These are phyloP conservation scores for Fusarium verrucosum DNA, from an alignment of 2,329 filamentous ascomycete genomes.

Conservation along the genomic window DNA sequence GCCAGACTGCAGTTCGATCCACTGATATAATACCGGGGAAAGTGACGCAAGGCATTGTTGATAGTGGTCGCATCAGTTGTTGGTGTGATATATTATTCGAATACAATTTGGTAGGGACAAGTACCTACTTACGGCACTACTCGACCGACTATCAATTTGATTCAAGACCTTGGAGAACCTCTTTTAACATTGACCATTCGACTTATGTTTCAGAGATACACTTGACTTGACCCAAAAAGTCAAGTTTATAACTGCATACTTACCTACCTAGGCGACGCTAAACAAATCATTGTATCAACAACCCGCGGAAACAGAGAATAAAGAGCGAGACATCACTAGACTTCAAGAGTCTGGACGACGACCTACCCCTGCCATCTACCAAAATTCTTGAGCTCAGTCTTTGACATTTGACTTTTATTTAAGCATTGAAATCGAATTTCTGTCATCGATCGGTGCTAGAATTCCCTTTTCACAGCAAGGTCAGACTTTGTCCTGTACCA, in stretches of 20 bases:
- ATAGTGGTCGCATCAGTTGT: neutral
- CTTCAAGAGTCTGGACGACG: neutral
- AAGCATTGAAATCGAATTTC: neutral
- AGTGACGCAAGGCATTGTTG: slow-evolving; percentile 23
- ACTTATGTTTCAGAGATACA: neutral
- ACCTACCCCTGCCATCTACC: neutral
- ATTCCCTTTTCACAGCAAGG: neutral
- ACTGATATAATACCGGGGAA: neutral
- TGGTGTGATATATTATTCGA: slow-evolving; percentile 5
- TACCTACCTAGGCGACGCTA: neutral
- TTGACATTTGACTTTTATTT: neutral
- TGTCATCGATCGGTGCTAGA: slow-evolving; percentile 2
- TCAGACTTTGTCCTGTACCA: neutral
- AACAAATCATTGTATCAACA: slow-evolving; percentile 8
- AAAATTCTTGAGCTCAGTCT: neutral
- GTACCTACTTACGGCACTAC: too few relatives aligned
- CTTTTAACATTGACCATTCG: neutral
- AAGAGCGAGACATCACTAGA: neutral
- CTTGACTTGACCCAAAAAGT: neutral
- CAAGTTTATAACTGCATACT: neutral
- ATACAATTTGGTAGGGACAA: neutral
- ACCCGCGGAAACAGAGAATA: neutral
- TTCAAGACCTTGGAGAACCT: neutral
- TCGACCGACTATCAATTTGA: too few relatives aligned
- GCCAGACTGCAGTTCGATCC: neutral